phyloP scores from a whole-genome alignment of 2,329 filamentous ascomycete species.

The Byssoonygena ceratinophila region DNA sequence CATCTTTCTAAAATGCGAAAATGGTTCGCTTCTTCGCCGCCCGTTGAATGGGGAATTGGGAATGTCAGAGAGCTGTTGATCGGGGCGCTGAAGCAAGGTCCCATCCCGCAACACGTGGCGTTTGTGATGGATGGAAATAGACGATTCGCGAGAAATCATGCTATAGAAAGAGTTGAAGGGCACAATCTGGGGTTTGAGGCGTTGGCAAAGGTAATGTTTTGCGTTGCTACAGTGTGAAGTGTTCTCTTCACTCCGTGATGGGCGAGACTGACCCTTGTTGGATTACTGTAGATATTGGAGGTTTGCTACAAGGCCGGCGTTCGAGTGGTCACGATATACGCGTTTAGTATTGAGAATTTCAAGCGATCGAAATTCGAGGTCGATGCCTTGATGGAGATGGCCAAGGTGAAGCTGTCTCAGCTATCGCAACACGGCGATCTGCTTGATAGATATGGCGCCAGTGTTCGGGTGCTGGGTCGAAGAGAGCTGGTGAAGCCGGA shows the following conservation, averaged over 20 bases:
- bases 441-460: constrained; percentile 82
- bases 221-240: not conserved
- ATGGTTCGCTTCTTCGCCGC: constrained; percentile 80
- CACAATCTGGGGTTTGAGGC: constrained; percentile 95
- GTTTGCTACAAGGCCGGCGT: constrained; percentile 97
- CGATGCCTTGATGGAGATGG: constrained; percentile 93
- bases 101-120: constrained; percentile 89
- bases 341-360: constrained; percentile 98
- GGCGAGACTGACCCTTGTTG: not conserved
- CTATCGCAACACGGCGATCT: constrained; percentile 87
- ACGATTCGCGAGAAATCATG: constrained; percentile 76
- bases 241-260: not conserved
- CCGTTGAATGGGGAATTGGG: constrained; percentile 77
- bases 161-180: constrained; percentile 93
- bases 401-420: constrained; percentile 87
- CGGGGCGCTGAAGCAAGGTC: constrained; percentile 76
- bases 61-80: constrained; percentile 76
- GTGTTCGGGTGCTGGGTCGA: constrained; percentile 75
- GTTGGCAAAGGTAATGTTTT: constrained; percentile 59
- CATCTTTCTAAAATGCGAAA: constrained; percentile 52
- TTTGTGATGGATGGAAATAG: constrained; percentile 99
- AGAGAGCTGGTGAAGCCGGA: constrained; percentile 74
- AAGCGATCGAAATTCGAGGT: constrained; percentile 95
- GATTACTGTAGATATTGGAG: constrained; percentile 61
- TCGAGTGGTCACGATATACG: constrained; percentile 93